phyloP scores from a whole-genome alignment of 2,329 filamentous ascomycete species.

The Alternaria hordeiaustralica region DNA sequence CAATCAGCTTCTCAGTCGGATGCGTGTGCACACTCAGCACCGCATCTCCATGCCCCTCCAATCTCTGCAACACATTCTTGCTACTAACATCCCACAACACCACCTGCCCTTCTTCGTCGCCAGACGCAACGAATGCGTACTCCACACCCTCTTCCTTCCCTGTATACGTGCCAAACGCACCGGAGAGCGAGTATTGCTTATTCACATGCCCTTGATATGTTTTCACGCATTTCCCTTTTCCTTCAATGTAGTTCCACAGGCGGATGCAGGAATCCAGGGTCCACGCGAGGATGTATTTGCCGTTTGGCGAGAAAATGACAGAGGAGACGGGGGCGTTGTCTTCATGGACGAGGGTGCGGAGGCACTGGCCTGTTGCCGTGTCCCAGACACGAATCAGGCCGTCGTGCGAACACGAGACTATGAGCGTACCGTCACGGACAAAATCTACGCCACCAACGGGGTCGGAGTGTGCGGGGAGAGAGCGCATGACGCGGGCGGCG shows the following conservation, averaged over 20 bases:
- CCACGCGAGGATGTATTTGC: conserved; percentile 89
- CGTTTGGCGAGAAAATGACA: conserved; percentile 93
- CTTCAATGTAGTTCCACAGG: conserved; percentile 93
- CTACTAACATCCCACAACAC: conserved; percentile 89
- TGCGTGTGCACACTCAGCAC: conserved; percentile 68
- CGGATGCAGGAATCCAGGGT: conserved; percentile 89
- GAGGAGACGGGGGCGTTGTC: conserved; percentile 90
- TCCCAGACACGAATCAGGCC: conserved; percentile 86
- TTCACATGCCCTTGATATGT: conserved; percentile 96
- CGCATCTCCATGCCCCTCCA: conserved; percentile 63
- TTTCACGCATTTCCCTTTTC: conserved; percentile 88
- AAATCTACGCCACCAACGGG: conserved; percentile 95
- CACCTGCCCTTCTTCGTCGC: conserved; percentile 85
- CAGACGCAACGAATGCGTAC: conserved; percentile 74
- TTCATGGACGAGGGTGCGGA: conserved; percentile 93
- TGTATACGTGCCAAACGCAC: conserved; percentile 77
- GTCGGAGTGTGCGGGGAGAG: conserved; percentile 91
- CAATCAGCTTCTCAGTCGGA: conserved; percentile 60
- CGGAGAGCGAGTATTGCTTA: conserved; percentile 80
- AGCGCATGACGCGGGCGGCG: conserved; percentile 85
- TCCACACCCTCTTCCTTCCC: conserved; percentile 20
- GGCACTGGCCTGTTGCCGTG: conserved; percentile 90
- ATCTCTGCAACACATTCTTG: conserved; percentile 79
- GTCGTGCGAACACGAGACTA: conserved; percentile 90
- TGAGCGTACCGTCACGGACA: conserved; percentile 86